Conservation (phyloP, 108 stramenopile genomes). For the Discostella stelligeroides region DNA sequence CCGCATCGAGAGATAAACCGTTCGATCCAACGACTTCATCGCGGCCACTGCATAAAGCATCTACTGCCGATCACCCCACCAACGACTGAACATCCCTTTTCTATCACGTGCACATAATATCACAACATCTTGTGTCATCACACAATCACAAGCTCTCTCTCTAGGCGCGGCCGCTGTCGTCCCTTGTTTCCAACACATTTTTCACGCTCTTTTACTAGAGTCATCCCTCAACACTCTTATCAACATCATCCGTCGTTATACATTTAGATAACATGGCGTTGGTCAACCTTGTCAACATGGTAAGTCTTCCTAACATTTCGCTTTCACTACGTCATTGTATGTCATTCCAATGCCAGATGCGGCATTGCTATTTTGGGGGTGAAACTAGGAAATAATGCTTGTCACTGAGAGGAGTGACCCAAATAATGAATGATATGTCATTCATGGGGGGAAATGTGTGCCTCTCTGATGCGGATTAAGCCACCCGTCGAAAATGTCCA, state of each 20-base stretch:
- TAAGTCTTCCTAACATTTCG: constrained; percentile 44
- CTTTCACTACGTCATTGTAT: not conserved
- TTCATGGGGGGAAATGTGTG: no score
- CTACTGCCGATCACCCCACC: no score
- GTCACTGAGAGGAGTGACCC: no score
- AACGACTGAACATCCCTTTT: not conserved
- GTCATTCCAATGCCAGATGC: constrained; percentile 3
- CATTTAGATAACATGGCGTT: constrained; percentile 63
- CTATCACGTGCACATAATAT: not conserved
- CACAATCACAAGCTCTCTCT: no score
- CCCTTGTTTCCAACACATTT: no score
- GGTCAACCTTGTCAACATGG: constrained; percentile 86
- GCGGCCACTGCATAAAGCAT: not conserved
- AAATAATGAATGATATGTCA: no score
- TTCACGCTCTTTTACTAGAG: no score
- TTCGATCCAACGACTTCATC: not conserved
- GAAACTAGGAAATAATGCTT: not conserved
- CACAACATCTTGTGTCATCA: not conserved
- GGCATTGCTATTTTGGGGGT: not conserved
- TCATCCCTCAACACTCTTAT: not conserved
- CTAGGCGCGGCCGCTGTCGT: no score
- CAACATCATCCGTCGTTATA: not conserved
- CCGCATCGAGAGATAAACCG: no score
- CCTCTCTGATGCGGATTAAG: no score
- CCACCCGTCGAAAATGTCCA: no score